A percentile compares a stretch with the other conserved stretches of the same genome.
These are phyloP conservation scores for Debaryomyces castellii DNA, from an alignment of 805 yeast species.

Conservation along the genomic window DNA sequence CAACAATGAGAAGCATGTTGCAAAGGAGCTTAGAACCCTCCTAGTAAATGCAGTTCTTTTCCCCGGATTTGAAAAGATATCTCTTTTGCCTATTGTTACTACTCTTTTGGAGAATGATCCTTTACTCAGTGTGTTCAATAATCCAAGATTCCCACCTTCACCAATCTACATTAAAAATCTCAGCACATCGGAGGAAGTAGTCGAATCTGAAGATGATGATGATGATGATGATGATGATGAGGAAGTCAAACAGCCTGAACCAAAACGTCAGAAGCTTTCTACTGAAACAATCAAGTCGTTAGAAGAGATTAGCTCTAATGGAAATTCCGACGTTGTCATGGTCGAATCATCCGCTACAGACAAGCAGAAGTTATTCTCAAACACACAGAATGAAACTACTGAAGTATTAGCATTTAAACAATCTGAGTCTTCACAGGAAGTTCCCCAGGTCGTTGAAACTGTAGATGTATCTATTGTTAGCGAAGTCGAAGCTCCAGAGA, in stretches of 20 bases:
- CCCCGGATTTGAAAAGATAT: constrained; percentile 65
- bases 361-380: neutral
- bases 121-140: constrained; percentile 57
- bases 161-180: constrained; percentile 23
- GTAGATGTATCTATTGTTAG: neutral
- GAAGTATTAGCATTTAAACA: neutral
- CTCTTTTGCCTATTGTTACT: constrained; percentile 70
- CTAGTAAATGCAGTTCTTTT: constrained; percentile 59
- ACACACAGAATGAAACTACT: too few species aligned
- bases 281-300: neutral
- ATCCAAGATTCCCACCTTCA: constrained; percentile 72
- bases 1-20: constrained; percentile 20
- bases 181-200: constrained; percentile 23
- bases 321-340: neutral
- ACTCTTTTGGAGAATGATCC: constrained; percentile 50
- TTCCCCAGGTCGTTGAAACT: neutral
- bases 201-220: constrained; percentile 8
- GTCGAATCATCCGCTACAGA: neutral
- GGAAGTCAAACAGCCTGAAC: constrained; percentile 5
- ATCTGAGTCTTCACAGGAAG: neutral
- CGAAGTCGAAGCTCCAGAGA: too few species aligned
- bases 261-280: constrained; percentile 5
- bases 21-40: constrained; percentile 31
- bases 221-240: constrained; percentile 11
- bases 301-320: neutral